Evolutionary conservation across 208 protist species (phyloP).

Genomic region (Novymonas esmeraldas): DNA sequence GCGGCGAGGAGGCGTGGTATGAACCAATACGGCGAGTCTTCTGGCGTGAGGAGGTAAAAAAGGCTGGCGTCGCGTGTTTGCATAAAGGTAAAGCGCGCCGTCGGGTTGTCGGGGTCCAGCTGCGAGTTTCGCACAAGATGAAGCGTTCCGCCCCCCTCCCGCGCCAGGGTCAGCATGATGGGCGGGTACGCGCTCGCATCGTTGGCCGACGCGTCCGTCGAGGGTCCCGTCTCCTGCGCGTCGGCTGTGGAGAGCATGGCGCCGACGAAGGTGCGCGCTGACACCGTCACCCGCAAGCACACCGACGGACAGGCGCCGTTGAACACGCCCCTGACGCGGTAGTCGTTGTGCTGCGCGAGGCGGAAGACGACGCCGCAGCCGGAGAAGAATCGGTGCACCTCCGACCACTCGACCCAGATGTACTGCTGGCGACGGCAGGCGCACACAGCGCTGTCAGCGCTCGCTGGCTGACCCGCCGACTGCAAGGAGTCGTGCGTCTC

Average conservation of each 20-base stretch:
- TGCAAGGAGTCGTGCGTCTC: not conserved
- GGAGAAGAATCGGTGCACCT: slow-evolving; percentile 62
- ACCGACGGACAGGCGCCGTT: slow-evolving; percentile 38
- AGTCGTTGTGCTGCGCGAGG: slow-evolving; percentile 40
- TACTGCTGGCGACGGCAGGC: slow-evolving; percentile 23
- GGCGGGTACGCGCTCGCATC: slow-evolving; percentile 21
- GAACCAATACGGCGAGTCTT: slow-evolving; percentile 61
- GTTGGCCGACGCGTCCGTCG: not conserved
- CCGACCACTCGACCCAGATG: slow-evolving; percentile 71
- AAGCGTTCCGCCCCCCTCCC: slow-evolving; percentile 8
- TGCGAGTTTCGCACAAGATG: slow-evolving; percentile 29
- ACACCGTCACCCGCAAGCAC: slow-evolving; percentile 45
- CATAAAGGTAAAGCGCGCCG: slow-evolving; percentile 49
- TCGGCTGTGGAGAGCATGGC: slow-evolving; percentile 22
- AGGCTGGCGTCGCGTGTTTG: slow-evolving; percentile 44
- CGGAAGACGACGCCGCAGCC: slow-evolving; percentile 56
- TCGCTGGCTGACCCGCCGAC: not conserved
- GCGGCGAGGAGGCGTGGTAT: slow-evolving; percentile 54
- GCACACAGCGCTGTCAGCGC: slow-evolving; percentile 6
- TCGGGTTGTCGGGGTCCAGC: slow-evolving; percentile 42
- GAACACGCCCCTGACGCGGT: slow-evolving; percentile 54
- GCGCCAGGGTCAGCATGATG: slow-evolving; percentile 31
- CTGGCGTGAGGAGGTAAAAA: slow-evolving; percentile 45
- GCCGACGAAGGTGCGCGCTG: slow-evolving; percentile 26
- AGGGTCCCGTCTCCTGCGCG: not conserved